Percentiles rank a stretch among this genome's conserved stretches.
Conservation (phyloP, 495 filamentous ascomycete genomes). For the Immersiella caudata region DNA sequence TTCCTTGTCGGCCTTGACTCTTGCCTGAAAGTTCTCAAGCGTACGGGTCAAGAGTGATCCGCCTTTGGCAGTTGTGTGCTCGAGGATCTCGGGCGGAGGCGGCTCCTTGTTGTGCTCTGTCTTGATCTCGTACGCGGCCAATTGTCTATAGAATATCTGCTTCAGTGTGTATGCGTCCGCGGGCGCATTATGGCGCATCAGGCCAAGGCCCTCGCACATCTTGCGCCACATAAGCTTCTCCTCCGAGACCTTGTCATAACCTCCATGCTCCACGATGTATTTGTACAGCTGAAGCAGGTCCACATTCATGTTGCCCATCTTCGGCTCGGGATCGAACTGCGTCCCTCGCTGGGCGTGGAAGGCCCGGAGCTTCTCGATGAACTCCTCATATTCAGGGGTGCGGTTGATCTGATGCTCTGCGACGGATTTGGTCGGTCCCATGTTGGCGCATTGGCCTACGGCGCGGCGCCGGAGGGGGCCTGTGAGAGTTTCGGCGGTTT, state of each 20-base stretch:
- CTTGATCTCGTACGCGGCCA: conserved; percentile 80
- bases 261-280: conserved; percentile 67
- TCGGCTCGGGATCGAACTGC: conserved; percentile 69
- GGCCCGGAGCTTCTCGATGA: conserved; percentile 64
- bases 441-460: conserved; percentile 34
- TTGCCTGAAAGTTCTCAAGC: conserved; percentile 65
- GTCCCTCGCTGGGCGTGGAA: conserved; percentile 75
- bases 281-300: conserved; percentile 74
- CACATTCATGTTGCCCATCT: conserved; percentile 69
- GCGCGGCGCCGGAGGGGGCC: conserved; percentile 24
- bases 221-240: conserved; percentile 80
- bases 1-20: conserved; percentile 52
- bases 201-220: conserved; percentile 66
- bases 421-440: conserved; percentile 41
- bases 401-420: conserved; percentile 48
- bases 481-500: neutral
- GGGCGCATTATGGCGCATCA: conserved; percentile 62
- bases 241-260: conserved; percentile 78
- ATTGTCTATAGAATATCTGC: conserved; percentile 79
- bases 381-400: conserved; percentile 67
- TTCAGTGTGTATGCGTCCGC: conserved; percentile 77
- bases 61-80: conserved; percentile 73
- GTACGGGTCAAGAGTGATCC: conserved; percentile 76
- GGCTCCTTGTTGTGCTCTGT: conserved; percentile 72
- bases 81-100: conserved; percentile 79